Percentiles rank a stretch among this genome's conserved stretches.
phyloP scores from a whole-genome alignment of 106 monocot genomes.

The Ottelia alismoides region DNA sequence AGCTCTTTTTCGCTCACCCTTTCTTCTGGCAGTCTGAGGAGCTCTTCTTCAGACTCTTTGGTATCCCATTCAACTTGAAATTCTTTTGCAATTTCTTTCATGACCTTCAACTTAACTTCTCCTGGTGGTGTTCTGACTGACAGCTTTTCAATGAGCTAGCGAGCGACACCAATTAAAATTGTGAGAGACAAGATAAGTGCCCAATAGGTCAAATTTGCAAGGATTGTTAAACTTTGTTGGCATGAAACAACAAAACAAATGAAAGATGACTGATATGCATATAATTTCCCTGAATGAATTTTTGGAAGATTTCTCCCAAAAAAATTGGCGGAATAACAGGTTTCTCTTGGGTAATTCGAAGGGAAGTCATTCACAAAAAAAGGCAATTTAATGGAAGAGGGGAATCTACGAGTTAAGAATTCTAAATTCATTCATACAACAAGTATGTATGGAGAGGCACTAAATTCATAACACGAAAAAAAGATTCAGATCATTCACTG shows the following conservation, averaged over 20 bases:
- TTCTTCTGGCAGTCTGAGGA: constrained; percentile 77
- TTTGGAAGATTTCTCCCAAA: too few species aligned
- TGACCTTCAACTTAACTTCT: constrained; percentile 66
- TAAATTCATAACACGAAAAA: neutral
- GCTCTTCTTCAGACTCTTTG: constrained; percentile 61
- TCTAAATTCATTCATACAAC: too few species aligned
- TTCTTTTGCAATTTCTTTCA: constrained; percentile 95
- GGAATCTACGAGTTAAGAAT: too few species aligned
- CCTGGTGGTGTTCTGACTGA: constrained; percentile 75
- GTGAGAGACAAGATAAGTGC: neutral
- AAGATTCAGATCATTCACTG: neutral
- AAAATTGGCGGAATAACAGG: too few species aligned
- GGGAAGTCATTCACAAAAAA: too few species aligned
- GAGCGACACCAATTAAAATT: neutral
- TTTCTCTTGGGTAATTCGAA: too few species aligned
- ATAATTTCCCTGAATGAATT: too few species aligned
- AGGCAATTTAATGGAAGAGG: too few species aligned
- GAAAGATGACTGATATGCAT: too few species aligned
- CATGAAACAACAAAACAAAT: too few species aligned
- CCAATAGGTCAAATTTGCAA: neutral
- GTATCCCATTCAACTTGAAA: constrained; percentile 72
- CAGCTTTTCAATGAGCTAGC: constrained; percentile 75
- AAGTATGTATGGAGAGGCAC: neutral
- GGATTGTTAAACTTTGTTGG: too few species aligned
- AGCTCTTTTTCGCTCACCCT: constrained; percentile 29